Evolutionary conservation across 2,329 filamentous ascomycete genomes (phyloP).

Genomic region (Ophiognomonia clavigignenti-juglandacearum): DNA sequence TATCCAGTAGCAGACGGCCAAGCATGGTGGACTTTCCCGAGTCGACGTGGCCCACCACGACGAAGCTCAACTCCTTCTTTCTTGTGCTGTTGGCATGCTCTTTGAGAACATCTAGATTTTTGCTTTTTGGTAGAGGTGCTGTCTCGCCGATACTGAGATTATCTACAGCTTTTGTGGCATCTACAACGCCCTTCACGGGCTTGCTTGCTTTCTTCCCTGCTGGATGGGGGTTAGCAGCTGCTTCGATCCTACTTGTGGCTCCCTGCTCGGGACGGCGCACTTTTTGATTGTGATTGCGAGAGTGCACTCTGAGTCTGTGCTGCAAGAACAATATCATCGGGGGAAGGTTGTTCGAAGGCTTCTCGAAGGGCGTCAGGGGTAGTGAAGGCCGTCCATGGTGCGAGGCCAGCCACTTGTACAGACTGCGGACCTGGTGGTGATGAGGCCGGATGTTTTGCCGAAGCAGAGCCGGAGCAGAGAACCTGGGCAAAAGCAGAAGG

Average conservation of each 20-base stretch:
- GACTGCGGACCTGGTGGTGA: slow-evolving; percentile 19
- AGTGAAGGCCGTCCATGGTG: slow-evolving; percentile 47
- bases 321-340: slow-evolving; percentile 81
- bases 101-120: slow-evolving; percentile 78
- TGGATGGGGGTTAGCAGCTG: slow-evolving; percentile 49
- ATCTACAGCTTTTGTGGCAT: slow-evolving; percentile 32
- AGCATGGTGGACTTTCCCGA: slow-evolving; percentile 97
- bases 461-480: slow-evolving; percentile 39
- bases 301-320: slow-evolving; percentile 87
- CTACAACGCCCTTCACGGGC: slow-evolving; percentile 32
- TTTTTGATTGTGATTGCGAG: slow-evolving; percentile 19
- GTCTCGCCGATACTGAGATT: slow-evolving; percentile 42
- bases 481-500: slow-evolving; percentile 56
- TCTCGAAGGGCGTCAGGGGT: slow-evolving; percentile 41
- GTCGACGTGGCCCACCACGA: slow-evolving; percentile 96
- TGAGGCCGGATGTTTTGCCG: slow-evolving; percentile 17
- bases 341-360: slow-evolving; percentile 80
- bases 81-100: slow-evolving; percentile 71
- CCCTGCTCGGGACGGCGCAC: slow-evolving; percentile 25
- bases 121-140: slow-evolving; percentile 57
- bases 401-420: slow-evolving; percentile 25
- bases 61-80: slow-evolving; percentile 84
- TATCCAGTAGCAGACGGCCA: slow-evolving; percentile 86
- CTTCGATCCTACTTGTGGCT: slow-evolving; percentile 37
- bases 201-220: slow-evolving; percentile 44